phyloP scores from a whole-genome alignment of 2,329 filamentous ascomycete species.

The Torrubiellomyces zombiae region DNA sequence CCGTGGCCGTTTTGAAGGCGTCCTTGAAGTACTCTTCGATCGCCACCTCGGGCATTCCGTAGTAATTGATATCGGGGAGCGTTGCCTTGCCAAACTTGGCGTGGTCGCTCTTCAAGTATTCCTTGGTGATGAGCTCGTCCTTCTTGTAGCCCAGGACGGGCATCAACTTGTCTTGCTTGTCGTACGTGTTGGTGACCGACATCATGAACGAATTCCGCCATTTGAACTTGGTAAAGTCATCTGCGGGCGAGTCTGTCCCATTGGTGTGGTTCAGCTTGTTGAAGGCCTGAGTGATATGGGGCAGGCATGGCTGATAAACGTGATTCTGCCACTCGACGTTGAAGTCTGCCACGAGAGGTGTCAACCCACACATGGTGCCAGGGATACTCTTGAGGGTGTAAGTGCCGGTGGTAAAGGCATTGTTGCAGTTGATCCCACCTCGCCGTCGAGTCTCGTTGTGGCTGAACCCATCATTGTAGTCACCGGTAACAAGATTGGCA shows the following conservation, averaged over 20 bases:
- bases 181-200: constrained; percentile 16
- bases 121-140: constrained; percentile 10
- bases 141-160: constrained; percentile 13
- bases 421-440: constrained; percentile 22
- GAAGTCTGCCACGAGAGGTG: constrained; percentile 23
- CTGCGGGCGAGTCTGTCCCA: constrained; percentile 1
- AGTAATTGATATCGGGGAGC: constrained; percentile 17
- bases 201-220: constrained; percentile 18
- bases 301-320: constrained; percentile 27
- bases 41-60: constrained; percentile 15
- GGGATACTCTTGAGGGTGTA: constrained; percentile 27
- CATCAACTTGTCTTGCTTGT: constrained; percentile 17
- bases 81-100: constrained; percentile 14
- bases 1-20: constrained; percentile 12
- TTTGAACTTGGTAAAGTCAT: constrained; percentile 10
- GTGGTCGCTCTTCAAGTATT: constrained; percentile 12
- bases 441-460: constrained; percentile 12
- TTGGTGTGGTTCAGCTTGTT: constrained; percentile 9
- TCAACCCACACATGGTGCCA: constrained; percentile 24
- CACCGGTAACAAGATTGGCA: constrained; percentile 17
- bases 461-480: constrained; percentile 16
- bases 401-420: constrained; percentile 22
- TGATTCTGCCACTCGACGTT: constrained; percentile 24
- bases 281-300: constrained; percentile 18
- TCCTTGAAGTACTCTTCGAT: constrained; percentile 17